Percentiles rank a stretch among this genome's conserved stretches.
phyloP scores from a whole-genome alignment of 225 moss, liverwort and hornwort genomes.

The Polytrichum commune region DNA sequence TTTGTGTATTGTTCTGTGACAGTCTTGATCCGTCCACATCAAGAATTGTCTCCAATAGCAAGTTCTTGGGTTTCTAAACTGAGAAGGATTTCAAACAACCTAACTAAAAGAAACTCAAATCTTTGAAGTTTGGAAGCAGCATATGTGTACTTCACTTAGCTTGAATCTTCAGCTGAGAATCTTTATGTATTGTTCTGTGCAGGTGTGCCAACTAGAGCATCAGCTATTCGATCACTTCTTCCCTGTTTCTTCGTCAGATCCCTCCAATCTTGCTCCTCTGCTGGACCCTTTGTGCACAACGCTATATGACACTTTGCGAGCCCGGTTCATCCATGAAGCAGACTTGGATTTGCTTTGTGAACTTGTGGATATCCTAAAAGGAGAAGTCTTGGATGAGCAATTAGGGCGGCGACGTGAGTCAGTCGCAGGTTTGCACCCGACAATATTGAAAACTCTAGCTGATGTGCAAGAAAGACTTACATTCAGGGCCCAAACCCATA shows the following conservation, averaged over 20 bases:
- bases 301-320: constrained; percentile 93
- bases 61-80: too few species aligned
- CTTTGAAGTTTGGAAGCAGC: too few species aligned
- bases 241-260: constrained; percentile 75
- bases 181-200: constrained; percentile 13
- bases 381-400: constrained; percentile 94
- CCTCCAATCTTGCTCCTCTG: constrained; percentile 80
- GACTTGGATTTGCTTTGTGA: constrained; percentile 96
- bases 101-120: too few species aligned
- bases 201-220: constrained; percentile 98
- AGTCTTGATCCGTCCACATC: too few species aligned
- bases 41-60: too few species aligned
- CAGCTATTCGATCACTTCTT: constrained; percentile 97
- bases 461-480: constrained; percentile 88
- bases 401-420: constrained; percentile 91
- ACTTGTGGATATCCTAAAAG: constrained; percentile 88
- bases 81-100: too few species aligned
- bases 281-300: constrained; percentile 92
- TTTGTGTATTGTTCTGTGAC: constrained; percentile 1
- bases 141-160: not conserved
- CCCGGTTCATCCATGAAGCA: constrained; percentile 93
- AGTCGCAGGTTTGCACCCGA: constrained; percentile 85
- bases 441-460: constrained; percentile 83
- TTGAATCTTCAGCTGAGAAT: not conserved
- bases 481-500: constrained; percentile 84